phyloP scores from a whole-genome alignment of 208 protist genomes.

The Acanthamoeba healyi region DNA sequence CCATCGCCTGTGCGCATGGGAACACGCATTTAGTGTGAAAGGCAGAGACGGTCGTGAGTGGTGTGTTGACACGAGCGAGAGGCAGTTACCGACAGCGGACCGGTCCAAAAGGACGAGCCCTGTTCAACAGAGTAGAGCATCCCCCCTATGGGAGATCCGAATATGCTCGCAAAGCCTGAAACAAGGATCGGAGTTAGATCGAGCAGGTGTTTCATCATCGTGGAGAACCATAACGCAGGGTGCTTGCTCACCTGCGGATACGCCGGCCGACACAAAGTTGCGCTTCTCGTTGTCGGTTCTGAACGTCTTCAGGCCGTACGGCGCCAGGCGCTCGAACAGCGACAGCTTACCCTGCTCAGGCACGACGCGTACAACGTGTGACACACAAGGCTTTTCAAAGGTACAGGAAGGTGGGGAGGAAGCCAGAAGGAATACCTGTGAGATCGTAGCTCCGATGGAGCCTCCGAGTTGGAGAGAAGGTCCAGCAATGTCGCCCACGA shows the following conservation, averaged over 20 bases:
- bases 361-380: background rate
- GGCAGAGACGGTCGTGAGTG: too few relatives aligned
- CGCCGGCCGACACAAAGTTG: slow-evolving; percentile 33
- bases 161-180: slow-evolving; percentile 53
- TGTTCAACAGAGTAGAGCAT: slow-evolving; percentile 44
- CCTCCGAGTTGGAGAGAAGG: background rate
- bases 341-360: slow-evolving; percentile 2
- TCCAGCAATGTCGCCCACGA: slow-evolving; percentile 3
- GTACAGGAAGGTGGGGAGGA: background rate
- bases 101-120: slow-evolving; percentile 42
- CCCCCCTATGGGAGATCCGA: slow-evolving; percentile 36
- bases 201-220: too few relatives aligned
- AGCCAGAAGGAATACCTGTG: background rate
- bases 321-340: background rate
- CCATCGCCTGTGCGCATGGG: background rate
- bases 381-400: background rate
- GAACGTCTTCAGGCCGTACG: background rate
- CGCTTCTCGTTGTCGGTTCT: slow-evolving; percentile 31
- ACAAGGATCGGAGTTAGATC: background rate
- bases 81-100: slow-evolving; percentile 4
- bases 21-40: background rate
- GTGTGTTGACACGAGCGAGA: too few relatives aligned
- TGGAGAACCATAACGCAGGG: background rate
- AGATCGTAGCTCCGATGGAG: background rate
- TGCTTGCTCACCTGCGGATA: background rate